These are phyloP conservation scores for Paecilomyces dactylethromorphus DNA, from an alignment of 2,329 filamentous ascomycete species.

Conservation along the genomic window DNA sequence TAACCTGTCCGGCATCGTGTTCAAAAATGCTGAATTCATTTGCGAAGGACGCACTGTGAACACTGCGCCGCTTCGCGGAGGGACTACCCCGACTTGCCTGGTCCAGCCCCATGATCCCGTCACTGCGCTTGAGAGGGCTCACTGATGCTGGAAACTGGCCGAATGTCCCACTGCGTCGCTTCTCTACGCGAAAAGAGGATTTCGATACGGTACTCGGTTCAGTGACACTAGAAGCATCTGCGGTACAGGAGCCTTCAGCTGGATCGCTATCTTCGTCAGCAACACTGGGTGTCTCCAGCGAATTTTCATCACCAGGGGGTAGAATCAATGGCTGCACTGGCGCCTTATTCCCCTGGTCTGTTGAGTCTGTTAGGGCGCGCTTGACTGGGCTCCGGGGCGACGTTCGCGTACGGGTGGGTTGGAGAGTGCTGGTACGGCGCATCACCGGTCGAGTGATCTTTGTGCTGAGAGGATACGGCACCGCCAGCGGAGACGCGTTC, in stretches of 20 bases:
- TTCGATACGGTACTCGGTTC: conserved; percentile 23
- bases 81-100: conserved; percentile 73
- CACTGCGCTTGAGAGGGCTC: conserved; percentile 86
- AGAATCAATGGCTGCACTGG: conserved; percentile 44
- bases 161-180: conserved; percentile 41
- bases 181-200: conserved; percentile 41
- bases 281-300: conserved; percentile 20
- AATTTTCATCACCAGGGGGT: conserved; percentile 42
- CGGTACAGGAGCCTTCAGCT: not conserved
- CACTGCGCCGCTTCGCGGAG: conserved; percentile 81
- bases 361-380: conserved; percentile 63
- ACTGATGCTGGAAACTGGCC: conserved; percentile 53
- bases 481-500: conserved; percentile 50
- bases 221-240: not conserved
- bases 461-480: conserved; percentile 60
- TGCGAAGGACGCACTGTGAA: conserved; percentile 65
- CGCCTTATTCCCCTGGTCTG: conserved; percentile 64
- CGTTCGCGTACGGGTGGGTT: conserved; percentile 51
- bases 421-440: conserved; percentile 28
- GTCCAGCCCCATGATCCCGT: conserved; percentile 83
- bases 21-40: conserved; percentile 73
- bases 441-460: conserved; percentile 48
- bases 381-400: conserved; percentile 78
- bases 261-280: conserved; percentile 2
- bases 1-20: conserved; percentile 20